A percentile compares a stretch with the other conserved stretches of the same genome.
phyloP scores from a whole-genome alignment of 441 rosid species.

The Pelargonium australe region DNA sequence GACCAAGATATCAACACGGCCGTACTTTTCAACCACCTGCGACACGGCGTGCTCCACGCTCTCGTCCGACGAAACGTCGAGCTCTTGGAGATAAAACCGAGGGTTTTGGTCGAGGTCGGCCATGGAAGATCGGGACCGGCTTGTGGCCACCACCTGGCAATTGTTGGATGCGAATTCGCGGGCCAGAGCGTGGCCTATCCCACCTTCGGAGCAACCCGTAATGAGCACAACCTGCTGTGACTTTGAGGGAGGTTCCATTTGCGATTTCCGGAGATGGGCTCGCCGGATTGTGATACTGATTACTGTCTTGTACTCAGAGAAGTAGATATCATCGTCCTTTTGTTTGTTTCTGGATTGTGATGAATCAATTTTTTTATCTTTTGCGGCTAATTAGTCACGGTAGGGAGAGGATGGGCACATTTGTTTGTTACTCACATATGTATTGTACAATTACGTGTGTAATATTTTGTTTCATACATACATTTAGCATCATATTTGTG shows the following conservation, averaged over 20 bases:
- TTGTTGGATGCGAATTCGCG: slow-evolving; percentile 53
- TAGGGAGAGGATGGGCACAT: too few species aligned
- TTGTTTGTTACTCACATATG: too few species aligned
- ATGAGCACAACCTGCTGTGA: slow-evolving; percentile 55
- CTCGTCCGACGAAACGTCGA: slow-evolving; percentile 66
- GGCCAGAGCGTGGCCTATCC: slow-evolving; percentile 79
- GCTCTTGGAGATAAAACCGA: slow-evolving; percentile 52
- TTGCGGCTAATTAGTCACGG: too few species aligned
- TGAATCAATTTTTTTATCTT: too few species aligned
- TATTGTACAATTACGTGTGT: too few species aligned
- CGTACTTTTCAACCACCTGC: slow-evolving; percentile 49
- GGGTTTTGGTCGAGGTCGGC: slow-evolving; percentile 56
- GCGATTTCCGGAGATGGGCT: not conserved
- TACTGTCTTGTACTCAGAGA: too few species aligned
- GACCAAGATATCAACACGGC: slow-evolving; percentile 65
- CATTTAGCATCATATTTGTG: too few species aligned
- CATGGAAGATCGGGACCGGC: slow-evolving; percentile 57
- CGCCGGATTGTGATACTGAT: too few species aligned
- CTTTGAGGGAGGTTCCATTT: slow-evolving; percentile 30
- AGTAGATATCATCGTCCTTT: too few species aligned
- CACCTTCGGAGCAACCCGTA: slow-evolving; percentile 78
- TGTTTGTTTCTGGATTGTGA: too few species aligned
- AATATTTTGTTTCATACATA: too few species aligned
- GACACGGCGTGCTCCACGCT: slow-evolving; percentile 42
- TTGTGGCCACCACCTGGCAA: slow-evolving; percentile 74